Percentiles rank a stretch among this genome's conserved stretches.
Conservation (phyloP, 495 filamentous ascomycete species). For the Aspergillus coremiiformis region DNA sequence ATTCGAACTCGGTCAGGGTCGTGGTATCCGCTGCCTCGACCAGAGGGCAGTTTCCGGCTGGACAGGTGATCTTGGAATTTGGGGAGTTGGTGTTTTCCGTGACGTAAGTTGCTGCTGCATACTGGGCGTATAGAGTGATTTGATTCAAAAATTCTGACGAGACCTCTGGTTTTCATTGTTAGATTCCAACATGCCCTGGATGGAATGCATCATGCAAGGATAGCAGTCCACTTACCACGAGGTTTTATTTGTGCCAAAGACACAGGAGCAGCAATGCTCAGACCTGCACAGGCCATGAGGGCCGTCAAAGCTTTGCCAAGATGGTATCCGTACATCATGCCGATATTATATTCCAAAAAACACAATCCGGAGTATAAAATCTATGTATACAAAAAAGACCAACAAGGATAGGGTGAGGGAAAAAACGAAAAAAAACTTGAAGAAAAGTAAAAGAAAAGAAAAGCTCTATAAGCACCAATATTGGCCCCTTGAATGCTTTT, state of each 20-base stretch:
- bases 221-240: background rate
- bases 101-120: constrained; percentile 65
- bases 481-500: background rate
- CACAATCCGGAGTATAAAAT: background rate
- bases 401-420: background rate
- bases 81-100: constrained; percentile 41
- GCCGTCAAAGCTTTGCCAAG: background rate
- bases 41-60: constrained; percentile 48
- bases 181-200: background rate
- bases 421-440: background rate
- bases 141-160: constrained; percentile 25
- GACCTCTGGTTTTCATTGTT: constrained; percentile 21
- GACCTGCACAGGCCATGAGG: background rate
- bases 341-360: background rate
- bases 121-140: constrained; percentile 61
- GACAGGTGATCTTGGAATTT: constrained; percentile 49
- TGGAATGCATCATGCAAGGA: background rate
- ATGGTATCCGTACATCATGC: background rate
- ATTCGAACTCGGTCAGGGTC: constrained; percentile 51
- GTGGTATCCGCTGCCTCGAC: constrained; percentile 50
- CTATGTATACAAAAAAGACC: background rate
- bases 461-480: background rate
- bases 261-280: background rate
- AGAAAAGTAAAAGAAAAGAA: background rate
- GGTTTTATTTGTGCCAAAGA: background rate